A percentile compares a stretch with the other conserved stretches of the same genome.
These are phyloP conservation scores for Botrytis medusae DNA, from an alignment of 2,329 filamentous ascomycete genomes.

Conservation along the genomic window DNA sequence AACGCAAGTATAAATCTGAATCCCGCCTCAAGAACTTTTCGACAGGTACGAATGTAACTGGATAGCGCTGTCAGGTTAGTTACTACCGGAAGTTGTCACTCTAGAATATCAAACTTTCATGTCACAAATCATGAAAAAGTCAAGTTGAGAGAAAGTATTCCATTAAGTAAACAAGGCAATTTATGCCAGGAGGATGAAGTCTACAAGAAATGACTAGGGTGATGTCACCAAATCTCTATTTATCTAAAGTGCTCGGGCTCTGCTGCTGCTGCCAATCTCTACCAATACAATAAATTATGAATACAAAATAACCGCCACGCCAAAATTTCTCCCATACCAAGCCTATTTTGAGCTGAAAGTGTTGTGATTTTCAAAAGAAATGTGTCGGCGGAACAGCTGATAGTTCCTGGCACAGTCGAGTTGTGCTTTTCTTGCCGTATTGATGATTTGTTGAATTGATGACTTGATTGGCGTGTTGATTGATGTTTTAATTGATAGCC, in stretches of 20 bases:
- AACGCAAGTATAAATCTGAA: neutral
- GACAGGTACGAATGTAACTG: neutral
- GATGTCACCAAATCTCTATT: neutral
- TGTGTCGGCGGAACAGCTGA: neutral
- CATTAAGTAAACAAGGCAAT: conserved; percentile 3
- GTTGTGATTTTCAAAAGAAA: neutral
- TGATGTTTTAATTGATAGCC: neutral
- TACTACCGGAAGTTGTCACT: neutral
- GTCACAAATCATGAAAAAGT: neutral
- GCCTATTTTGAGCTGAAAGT: neutral
- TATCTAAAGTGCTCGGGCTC: conserved; percentile 2
- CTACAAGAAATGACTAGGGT: neutral
- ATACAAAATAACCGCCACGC: neutral
- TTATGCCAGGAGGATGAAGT: neutral
- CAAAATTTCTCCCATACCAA: neutral
- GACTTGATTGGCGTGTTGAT: neutral
- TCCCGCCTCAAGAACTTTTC: neutral
- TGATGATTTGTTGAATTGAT: neutral
- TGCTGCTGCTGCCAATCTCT: conserved; percentile 11
- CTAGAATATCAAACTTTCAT: neutral
- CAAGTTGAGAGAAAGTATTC: neutral
- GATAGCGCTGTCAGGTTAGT: too few relatives aligned
- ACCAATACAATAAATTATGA: neutral
- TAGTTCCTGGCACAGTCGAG: neutral
- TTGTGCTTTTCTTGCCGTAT: neutral